Evolutionary conservation across 345 rosid species (phyloP).

Genomic region (Hibiscus mutabilis): DNA sequence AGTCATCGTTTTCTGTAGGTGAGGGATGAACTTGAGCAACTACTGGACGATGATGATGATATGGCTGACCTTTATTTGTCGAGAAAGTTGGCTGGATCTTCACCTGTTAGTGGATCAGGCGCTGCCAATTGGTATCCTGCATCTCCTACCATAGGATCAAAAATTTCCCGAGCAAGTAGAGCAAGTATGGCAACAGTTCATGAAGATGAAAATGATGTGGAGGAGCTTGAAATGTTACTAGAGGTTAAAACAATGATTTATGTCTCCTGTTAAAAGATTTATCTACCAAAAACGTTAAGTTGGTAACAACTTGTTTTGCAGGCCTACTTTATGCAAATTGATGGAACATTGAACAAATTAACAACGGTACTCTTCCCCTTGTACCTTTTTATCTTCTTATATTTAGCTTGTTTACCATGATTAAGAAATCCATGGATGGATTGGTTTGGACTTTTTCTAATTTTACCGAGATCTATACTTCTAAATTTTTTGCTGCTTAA

Average conservation of each 20-base stretch:
- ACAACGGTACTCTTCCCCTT: conserved; percentile 53
- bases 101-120: conserved; percentile 69
- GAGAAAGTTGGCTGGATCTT: conserved; percentile 64
- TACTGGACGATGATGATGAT: conserved; percentile 95
- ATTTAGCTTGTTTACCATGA: no score
- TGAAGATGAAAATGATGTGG: conserved; percentile 91
- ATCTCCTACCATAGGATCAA: conserved; percentile 87
- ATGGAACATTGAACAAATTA: conserved; percentile 80
- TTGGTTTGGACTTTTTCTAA: no score
- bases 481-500: conserved; percentile 2
- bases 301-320: no score
- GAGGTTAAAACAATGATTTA: conserved; percentile 44
- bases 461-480: no score
- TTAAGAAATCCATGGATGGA: no score
- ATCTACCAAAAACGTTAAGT: no score
- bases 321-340: conserved; percentile 97
- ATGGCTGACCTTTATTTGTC: conserved; percentile 97
- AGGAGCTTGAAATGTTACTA: conserved; percentile 97
- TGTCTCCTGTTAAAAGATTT: conserved; percentile 8
- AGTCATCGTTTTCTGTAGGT: no score
- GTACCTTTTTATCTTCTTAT: no score
- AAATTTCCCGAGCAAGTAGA: conserved; percentile 90
- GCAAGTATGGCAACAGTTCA: conserved; percentile 74
- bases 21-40: conserved; percentile 93
- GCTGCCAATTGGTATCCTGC: conserved; percentile 64